These are phyloP conservation scores for Curvularia verruculosa DNA, from an alignment of 2,329 filamentous ascomycete species.

Conservation along the genomic window DNA sequence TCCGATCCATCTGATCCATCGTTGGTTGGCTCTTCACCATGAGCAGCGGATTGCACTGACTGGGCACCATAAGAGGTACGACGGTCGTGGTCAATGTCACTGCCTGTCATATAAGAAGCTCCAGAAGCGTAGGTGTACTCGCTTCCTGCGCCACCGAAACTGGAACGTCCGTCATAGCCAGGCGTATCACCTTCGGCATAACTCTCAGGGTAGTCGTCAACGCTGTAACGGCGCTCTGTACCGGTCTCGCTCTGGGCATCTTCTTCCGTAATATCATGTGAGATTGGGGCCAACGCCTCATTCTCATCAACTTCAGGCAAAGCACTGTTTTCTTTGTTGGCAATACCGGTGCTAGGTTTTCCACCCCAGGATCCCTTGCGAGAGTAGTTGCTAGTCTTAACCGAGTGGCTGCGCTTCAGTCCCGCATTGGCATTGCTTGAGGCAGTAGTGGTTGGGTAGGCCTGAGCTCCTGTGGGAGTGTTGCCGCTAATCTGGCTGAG, in stretches of 20 bases:
- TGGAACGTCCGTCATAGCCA: conserved; percentile 46
- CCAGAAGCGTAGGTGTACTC: conserved; percentile 57
- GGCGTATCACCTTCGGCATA: conserved; percentile 46
- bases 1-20: conserved; percentile 37
- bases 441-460: conserved; percentile 43
- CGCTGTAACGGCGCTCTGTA: conserved; percentile 50
- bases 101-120: conserved; percentile 56
- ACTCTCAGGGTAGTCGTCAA: conserved; percentile 44
- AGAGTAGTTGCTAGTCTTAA: conserved; percentile 44
- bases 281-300: conserved; percentile 28
- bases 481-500: conserved; percentile 89
- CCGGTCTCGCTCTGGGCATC: conserved; percentile 45
- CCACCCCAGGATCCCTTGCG: conserved; percentile 48
- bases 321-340: conserved; percentile 57
- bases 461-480: conserved; percentile 57
- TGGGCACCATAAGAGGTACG: conserved; percentile 52
- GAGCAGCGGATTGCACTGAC: conserved; percentile 40
- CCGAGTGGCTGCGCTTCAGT: conserved; percentile 57
- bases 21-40: conserved; percentile 40
- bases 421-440: conserved; percentile 51
- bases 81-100: conserved; percentile 51
- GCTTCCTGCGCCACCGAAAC: conserved; percentile 51
- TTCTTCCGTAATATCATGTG: conserved; percentile 38
- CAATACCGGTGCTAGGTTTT: conserved; percentile 37
- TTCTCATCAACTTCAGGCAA: conserved; percentile 53